Percentiles rank a stretch among this genome's conserved stretches.
Conservation (phyloP, 164 flowering plant species). For the Platanus orientalis region DNA sequence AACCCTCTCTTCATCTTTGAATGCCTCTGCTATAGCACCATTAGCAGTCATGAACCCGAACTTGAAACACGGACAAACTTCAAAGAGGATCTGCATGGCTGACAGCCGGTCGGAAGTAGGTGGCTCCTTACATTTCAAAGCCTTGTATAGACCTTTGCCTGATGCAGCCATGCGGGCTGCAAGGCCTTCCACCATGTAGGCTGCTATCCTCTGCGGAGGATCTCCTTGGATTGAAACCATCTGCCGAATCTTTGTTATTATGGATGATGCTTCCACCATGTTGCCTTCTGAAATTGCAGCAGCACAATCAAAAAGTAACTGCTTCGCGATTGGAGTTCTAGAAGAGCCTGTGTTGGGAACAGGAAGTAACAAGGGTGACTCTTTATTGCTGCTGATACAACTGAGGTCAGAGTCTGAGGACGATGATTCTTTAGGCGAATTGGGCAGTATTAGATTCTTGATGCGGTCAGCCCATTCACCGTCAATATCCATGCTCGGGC, state of each 20-base stretch:
- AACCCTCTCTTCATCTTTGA: conserved; percentile 56
- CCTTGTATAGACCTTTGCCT: conserved; percentile 72
- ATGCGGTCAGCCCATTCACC: conserved; percentile 53
- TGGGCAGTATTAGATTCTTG: conserved; percentile 29
- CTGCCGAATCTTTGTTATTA: conserved; percentile 61
- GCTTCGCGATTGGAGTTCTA: conserved; percentile 42
- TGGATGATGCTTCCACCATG: conserved; percentile 45
- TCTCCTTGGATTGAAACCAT: conserved; percentile 92
- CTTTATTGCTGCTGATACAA: conserved; percentile 58
- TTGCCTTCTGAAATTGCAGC: conserved; percentile 63
- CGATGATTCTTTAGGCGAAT: conserved; percentile 75
- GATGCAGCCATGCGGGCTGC: conserved; percentile 88
- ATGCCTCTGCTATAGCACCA: conserved; percentile 79
- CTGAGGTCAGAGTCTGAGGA: conserved; percentile 62
- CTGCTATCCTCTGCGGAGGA: conserved; percentile 83
- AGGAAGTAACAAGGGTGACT: conserved; percentile 23
- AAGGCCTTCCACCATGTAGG: conserved; percentile 98
- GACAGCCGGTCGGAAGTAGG: conserved; percentile 80
- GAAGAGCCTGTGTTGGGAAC: conserved; percentile 7
- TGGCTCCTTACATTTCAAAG: conserved; percentile 88
- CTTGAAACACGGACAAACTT: conserved; percentile 92
- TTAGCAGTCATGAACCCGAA: conserved; percentile 96
- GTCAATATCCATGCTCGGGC: conserved; percentile 57
- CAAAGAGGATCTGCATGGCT: conserved; percentile 95
- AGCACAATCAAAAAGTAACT: conserved; percentile 76